Evolutionary conservation across 139 green algal species (phyloP), one percentile per base, ranked within the genome.

Genomic region (Chlorella sp.): DNA sequence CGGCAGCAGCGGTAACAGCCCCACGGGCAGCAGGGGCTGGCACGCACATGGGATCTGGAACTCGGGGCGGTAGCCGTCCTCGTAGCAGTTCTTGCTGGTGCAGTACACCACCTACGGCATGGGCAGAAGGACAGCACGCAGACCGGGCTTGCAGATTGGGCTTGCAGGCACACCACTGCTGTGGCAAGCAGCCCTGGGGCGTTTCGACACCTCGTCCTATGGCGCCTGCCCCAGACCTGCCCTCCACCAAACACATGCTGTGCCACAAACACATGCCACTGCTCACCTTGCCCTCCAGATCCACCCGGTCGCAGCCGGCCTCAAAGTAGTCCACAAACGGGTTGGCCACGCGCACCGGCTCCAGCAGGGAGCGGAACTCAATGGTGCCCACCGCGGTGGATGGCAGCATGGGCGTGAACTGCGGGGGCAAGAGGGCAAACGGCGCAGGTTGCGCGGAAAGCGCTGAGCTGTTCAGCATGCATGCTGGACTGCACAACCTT

Each of bases 341-440:
- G 83, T 96, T 96, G 83, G 85, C 87, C 17, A 76, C 88, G 73
- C 93, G 90, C 67, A 95, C 91, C 24, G 93, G 90, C 90, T 96
- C 93, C 78, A 94, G 80, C 75, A 96, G 87, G 34, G 82, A 91
- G 16, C 92, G 87, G 79, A 91, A 92, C 80, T 92, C 91, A 17
- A 93, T 84, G 24, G 88, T 94, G 73, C 93, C 93, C 22, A 95
- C 92, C 1, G 93, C 93, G 19, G 92, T 93, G 76, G 51, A 11
- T 80, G 51, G 51, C 51, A 60, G 51, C 51, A 60, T 60, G 51
- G 62, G 62, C 28, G 62, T 69, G 62, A 34, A 69, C 62, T 34
- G 7, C 28, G 62, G 30, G 62, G 54, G 54, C 54, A 19, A 16
- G 16, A 19, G 54, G 54, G 54, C 54, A 16, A 16, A 16, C 54